These are phyloP conservation scores for Canavalia gladiata DNA, from an alignment of 306 rosid species.

Conservation along the genomic window DNA sequence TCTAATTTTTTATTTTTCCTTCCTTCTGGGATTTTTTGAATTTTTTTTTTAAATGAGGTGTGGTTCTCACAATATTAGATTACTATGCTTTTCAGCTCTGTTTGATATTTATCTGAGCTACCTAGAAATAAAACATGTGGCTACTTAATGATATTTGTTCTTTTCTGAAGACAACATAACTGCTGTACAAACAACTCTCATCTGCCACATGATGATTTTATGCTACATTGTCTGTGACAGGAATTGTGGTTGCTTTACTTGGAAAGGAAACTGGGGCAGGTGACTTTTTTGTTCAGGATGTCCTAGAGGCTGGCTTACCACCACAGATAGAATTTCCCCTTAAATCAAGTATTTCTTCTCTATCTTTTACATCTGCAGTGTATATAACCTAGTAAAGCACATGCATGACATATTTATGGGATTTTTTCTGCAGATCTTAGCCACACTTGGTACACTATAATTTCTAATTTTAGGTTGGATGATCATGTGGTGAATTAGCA, in stretches of 20 bases:
- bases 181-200: conserved; percentile 10
- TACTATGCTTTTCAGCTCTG: conserved; percentile 33
- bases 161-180: conserved; percentile 34
- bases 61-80: conserved; percentile 21
- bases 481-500: conserved; percentile 38
- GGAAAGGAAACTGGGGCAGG: conserved; percentile 82
- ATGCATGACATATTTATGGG: conserved; percentile 8
- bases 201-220: conserved; percentile 37
- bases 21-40: not conserved
- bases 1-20: not conserved
- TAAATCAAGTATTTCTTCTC: conserved; percentile 64
- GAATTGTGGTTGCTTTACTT: conserved; percentile 79
- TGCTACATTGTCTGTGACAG: conserved; percentile 57
- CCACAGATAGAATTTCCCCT: conserved; percentile 83
- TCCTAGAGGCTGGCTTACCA: conserved; percentile 94
- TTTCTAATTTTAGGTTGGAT: not conserved
- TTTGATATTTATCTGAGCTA: conserved; percentile 40
- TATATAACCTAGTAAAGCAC: conserved; percentile 41
- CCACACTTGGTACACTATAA: conserved; percentile 26
- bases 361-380: conserved; percentile 37
- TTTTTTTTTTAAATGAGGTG: not conserved
- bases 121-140: conserved; percentile 35
- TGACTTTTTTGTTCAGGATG: conserved; percentile 79
- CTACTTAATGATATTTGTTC: conserved; percentile 13
- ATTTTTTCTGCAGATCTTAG: not conserved